These are phyloP conservation scores for Microcos paniculata DNA, from an alignment of 345 rosid genomes.

Conservation along the genomic window DNA sequence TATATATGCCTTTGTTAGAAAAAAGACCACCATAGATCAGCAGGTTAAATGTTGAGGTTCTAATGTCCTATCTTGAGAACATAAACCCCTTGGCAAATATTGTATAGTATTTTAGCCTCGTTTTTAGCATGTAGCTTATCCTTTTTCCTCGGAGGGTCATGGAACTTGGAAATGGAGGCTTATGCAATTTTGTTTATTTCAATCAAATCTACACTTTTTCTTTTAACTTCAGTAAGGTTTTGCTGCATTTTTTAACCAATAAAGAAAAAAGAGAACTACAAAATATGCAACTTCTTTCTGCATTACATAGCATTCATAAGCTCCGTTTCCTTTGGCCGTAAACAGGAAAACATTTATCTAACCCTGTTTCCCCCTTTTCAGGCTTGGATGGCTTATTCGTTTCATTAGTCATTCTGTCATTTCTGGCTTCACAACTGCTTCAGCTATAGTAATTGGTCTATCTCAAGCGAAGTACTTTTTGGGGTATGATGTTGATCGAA, in stretches of 20 bases:
- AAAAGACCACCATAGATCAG: slow-evolving; percentile 2
- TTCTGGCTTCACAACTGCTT: slow-evolving; percentile 95
- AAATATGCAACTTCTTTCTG: slow-evolving; percentile 8
- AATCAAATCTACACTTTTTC: neutral
- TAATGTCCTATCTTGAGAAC: neutral
- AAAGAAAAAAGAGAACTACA: neutral
- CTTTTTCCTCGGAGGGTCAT: neutral
- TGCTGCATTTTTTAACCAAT: neutral
- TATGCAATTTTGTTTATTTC: neutral
- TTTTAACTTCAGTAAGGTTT: neutral
- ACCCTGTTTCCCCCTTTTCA: slow-evolving; percentile 30
- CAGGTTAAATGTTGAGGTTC: slow-evolving; percentile 1
- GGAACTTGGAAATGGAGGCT: neutral
- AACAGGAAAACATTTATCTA: neutral
- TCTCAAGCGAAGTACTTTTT: slow-evolving; percentile 95
- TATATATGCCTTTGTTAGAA: neutral
- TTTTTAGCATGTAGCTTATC: neutral
- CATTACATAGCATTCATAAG: neutral
- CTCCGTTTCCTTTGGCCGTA: neutral
- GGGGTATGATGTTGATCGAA: slow-evolving; percentile 76
- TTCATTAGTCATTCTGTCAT: slow-evolving; percentile 99
- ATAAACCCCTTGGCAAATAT: neutral
- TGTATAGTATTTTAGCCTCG: neutral
- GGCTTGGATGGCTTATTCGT: slow-evolving; percentile 99
- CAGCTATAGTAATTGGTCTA: slow-evolving; percentile 92